Conservation (phyloP, 257 asterid species). For the Nicotiana obtusifolia region DNA sequence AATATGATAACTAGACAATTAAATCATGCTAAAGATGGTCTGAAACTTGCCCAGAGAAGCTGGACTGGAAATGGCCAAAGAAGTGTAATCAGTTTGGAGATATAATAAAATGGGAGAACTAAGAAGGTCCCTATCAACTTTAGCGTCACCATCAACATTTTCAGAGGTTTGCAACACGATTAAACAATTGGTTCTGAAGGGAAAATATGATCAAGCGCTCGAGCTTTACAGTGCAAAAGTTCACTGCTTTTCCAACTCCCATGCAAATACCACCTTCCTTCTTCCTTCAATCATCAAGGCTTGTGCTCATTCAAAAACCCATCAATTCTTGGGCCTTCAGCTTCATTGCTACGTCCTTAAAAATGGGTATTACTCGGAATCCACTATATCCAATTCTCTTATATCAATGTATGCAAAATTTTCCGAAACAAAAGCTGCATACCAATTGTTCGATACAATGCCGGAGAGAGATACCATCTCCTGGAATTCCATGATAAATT, state of each 20-base stretch:
- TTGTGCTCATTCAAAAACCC: constrained; percentile 42
- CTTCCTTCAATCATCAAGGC: constrained; percentile 68
- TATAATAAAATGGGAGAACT: constrained; percentile 18
- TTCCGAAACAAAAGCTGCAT: constrained; percentile 22
- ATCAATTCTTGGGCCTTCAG: constrained; percentile 37
- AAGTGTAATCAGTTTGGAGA: background rate
- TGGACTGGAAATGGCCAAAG: background rate
- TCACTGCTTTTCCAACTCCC: constrained; percentile 38
- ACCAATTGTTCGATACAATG: constrained; percentile 58
- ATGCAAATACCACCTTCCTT: constrained; percentile 34
- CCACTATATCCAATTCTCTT: constrained; percentile 51
- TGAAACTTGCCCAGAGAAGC: background rate
- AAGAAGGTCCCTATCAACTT: constrained; percentile 31
- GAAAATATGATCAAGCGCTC: constrained; percentile 37
- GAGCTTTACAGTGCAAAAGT: constrained; percentile 33
- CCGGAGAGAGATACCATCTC: constrained; percentile 47
- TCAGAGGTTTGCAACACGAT: constrained; percentile 24
- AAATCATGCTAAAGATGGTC: too few species aligned
- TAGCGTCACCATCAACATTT: constrained; percentile 17
- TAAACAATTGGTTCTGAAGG: constrained; percentile 30
- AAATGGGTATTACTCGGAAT: constrained; percentile 49
- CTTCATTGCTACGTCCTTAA: constrained; percentile 48
- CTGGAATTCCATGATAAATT: constrained; percentile 58
- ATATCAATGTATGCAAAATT: constrained; percentile 48
- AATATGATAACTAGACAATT: too few species aligned